phyloP scores from a whole-genome alignment of 202 grass and related monocot genomes.

The Setaria italica region DNA sequence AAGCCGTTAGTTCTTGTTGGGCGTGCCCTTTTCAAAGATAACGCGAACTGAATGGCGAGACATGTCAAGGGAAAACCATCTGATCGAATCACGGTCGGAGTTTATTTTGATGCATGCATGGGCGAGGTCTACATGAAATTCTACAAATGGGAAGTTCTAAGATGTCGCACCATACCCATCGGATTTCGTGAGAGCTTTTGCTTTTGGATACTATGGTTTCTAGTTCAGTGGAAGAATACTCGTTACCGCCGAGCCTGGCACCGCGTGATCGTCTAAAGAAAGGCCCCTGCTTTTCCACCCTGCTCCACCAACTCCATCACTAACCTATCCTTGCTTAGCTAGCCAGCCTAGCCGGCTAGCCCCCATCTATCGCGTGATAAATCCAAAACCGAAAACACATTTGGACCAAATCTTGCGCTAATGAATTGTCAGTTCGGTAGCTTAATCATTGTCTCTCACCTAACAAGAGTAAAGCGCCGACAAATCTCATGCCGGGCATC shows the following conservation, averaged over 20 bases:
- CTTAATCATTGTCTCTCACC: neutral
- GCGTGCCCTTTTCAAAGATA: neutral
- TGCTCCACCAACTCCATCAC: slow-evolving; percentile 34
- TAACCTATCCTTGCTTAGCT: neutral
- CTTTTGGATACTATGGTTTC: too few species aligned
- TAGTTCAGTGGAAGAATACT: slow-evolving; percentile 2
- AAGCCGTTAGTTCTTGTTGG: neutral
- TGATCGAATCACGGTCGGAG: neutral
- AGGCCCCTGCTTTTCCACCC: slow-evolving; percentile 27
- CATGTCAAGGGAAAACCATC: neutral
- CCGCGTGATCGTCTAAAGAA: slow-evolving; percentile 32
- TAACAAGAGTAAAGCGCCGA: slow-evolving; percentile 49
- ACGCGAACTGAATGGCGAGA: neutral
- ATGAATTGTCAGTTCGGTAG: slow-evolving; percentile 17
- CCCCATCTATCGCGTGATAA: slow-evolving; percentile 5
- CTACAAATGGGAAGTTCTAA: neutral
- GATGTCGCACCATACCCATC: neutral
- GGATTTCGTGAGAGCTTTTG: neutral
- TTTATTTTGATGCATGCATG: neutral
- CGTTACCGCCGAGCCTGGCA: slow-evolving; percentile 32
- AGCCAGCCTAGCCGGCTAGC: too few species aligned
- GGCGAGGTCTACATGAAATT: neutral
- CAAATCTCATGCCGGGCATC: neutral
- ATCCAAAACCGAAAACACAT: slow-evolving; percentile 42
- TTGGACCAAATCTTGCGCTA: slow-evolving; percentile 11